Percentiles rank a stretch among this genome's conserved stretches.
Conservation (phyloP, 345 rosid species). For the Capsella bursapastoris region DNA sequence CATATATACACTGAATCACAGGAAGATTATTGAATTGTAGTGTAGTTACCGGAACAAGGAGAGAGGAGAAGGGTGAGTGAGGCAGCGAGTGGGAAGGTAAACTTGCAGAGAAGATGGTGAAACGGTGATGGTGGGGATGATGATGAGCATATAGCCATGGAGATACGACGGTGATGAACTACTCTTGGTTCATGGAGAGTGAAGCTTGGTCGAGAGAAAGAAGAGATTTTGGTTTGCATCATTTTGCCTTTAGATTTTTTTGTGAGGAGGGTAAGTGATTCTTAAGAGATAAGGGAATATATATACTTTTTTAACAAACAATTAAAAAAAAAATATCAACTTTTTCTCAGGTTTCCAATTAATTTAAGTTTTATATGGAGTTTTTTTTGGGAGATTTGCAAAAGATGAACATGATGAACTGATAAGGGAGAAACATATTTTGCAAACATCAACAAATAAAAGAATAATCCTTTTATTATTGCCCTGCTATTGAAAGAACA, state of each 20-base stretch:
- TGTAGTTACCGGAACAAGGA: slow-evolving; percentile 61
- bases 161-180: slow-evolving; percentile 40
- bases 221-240: slow-evolving; percentile 48
- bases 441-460: background rate
- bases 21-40: background rate
- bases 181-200: slow-evolving; percentile 34
- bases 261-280: slow-evolving; percentile 43
- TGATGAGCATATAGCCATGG: slow-evolving; percentile 37
- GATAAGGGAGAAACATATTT: too few relatives aligned
- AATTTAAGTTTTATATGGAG: too few relatives aligned
- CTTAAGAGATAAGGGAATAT: slow-evolving; percentile 30
- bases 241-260: slow-evolving; percentile 37
- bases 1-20: background rate
- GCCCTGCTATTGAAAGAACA: slow-evolving; percentile 5
- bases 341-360: too few relatives aligned
- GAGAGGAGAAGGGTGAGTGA: slow-evolving; percentile 72
- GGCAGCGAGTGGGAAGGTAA: slow-evolving; percentile 66
- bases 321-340: background rate
- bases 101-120: slow-evolving; percentile 43
- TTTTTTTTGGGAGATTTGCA: too few relatives aligned
- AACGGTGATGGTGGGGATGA: slow-evolving; percentile 39
- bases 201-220: slow-evolving; percentile 41
- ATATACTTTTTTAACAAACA: background rate
- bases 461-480: background rate
- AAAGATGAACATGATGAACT: too few relatives aligned